These are phyloP conservation scores for Mycena citricolor DNA, from an alignment of 1,284 basidiomycete genomes.

Conservation along the genomic window DNA sequence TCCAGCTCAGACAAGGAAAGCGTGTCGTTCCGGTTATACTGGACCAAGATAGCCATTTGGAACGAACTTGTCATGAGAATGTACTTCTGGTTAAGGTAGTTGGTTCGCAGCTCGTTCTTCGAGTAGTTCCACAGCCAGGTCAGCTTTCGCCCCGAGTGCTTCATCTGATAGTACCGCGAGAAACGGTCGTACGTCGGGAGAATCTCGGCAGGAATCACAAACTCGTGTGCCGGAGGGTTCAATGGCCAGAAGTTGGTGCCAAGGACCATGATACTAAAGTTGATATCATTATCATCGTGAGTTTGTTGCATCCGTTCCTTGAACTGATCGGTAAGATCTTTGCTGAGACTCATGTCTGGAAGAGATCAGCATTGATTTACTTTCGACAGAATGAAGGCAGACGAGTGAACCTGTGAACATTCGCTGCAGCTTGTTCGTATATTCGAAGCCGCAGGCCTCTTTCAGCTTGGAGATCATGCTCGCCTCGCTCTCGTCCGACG, in stretches of 20 bases:
- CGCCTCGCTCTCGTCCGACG: slow-evolving; percentile 95
- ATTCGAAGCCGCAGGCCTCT: slow-evolving; percentile 98
- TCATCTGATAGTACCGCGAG: slow-evolving; percentile 90
- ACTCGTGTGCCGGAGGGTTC: slow-evolving; percentile 80
- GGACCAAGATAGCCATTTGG: slow-evolving; percentile 92
- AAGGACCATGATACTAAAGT: slow-evolving; percentile 91
- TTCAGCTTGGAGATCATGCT: slow-evolving; percentile 99
- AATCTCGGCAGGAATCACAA: slow-evolving; percentile 88
- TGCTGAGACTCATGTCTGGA: slow-evolving; percentile 93
- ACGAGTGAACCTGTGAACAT: slow-evolving; percentile 92
- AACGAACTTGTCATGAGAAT: slow-evolving; percentile 95
- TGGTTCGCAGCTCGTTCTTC: slow-evolving; percentile 94
- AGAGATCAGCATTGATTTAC: not conserved
- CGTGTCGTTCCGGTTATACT: slow-evolving; percentile 92
- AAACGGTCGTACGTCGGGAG: slow-evolving; percentile 89
- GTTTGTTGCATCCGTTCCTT: slow-evolving; percentile 91
- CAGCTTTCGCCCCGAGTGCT: slow-evolving; percentile 93
- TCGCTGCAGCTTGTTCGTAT: slow-evolving; percentile 95
- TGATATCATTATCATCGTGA: slow-evolving; percentile 83
- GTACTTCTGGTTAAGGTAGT: slow-evolving; percentile 92
- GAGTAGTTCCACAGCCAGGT: slow-evolving; percentile 99
- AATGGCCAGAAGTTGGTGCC: slow-evolving; percentile 98
- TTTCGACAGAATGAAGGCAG: not conserved
- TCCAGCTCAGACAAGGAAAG: slow-evolving; percentile 81
- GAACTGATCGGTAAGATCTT: slow-evolving; percentile 96